Evolutionary conservation across 257 asterid genomes (phyloP).

Genomic region (Schizonepeta tenuifolia): DNA sequence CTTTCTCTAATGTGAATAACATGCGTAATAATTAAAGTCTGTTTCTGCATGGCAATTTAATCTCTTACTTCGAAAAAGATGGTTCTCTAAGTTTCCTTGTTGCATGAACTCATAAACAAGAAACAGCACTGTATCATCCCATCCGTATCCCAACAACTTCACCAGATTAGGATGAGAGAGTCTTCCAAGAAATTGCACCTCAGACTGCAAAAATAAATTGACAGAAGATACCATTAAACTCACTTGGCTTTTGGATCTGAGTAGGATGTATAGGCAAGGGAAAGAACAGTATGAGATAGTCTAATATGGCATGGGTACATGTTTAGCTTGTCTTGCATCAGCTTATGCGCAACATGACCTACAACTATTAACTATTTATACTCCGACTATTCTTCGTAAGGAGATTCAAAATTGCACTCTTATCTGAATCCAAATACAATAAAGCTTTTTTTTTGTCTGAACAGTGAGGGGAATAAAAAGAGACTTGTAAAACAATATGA

Average conservation of each 20-base stretch:
- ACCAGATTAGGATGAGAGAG: slow-evolving; percentile 56
- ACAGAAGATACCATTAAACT: not conserved
- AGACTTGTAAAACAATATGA: not conserved
- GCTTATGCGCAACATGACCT: not conserved
- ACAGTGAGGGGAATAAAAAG: not conserved
- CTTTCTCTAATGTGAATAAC: not conserved
- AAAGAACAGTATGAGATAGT: not conserved
- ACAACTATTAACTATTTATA: not conserved
- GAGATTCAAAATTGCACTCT: not conserved
- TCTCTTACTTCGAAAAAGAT: slow-evolving; percentile 40
- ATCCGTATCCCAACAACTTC: slow-evolving; percentile 49
- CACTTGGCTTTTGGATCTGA: not conserved
- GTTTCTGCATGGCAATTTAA: not conserved
- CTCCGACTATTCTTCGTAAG: not conserved
- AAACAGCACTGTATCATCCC: slow-evolving; percentile 35
- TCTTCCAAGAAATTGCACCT: slow-evolving; percentile 49
- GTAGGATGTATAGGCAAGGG: not conserved
- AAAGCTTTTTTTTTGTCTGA: not conserved
- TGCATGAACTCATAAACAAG: slow-evolving; percentile 47
- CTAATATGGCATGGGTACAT: not conserved
- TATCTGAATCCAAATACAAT: not conserved
- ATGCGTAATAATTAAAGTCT: not conserved
- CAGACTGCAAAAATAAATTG: slow-evolving; percentile 42
- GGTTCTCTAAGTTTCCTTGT: slow-evolving; percentile 44
- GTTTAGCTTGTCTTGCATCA: not conserved